Evolutionary conservation across 345 rosid species (phyloP), one percentile per base, ranked within the genome.

Genomic region (Eutrema yunnanense): DNA sequence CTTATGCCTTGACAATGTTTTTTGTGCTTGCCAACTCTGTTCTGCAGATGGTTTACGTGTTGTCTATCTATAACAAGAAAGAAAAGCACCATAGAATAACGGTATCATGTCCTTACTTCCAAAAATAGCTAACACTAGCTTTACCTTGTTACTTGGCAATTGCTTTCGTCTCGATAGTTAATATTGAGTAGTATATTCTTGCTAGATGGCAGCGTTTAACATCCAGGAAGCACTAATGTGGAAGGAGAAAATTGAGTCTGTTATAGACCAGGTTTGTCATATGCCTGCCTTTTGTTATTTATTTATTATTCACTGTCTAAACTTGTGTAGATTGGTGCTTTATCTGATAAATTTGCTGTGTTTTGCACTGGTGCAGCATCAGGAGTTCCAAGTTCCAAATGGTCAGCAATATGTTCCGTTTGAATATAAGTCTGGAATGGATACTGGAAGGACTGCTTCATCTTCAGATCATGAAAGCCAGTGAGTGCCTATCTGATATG

Each of bases 151-250:
- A 59, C 22, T 33, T 49, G 48, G 62, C 29, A 40, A 64, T 48
- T 57, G 50, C 32, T 48, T 16, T 29, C 55, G 54, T 57, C 67
- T 65, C 42, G n/a, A 49, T 76, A 38, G 63, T 70, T 62, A 62
- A 77, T 63, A 29, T 67, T 56, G 76, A 64, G 55, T 51, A 57
- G 62, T 33, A 60, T 78, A n/a, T 60, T 71, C 43, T 41, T 65
- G 68, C 68, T 71, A 96, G 99, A 96, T 96, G 99, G 99, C 99
- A 65, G 98, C 99, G 67, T 92, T 96, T 79, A 96, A 96, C 87
- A 92, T 96, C 74, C 97, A 92, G 76, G 98, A 96, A 81, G 95
- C 88, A 73, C 70, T 87, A 60, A 79, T 80, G 49, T 96, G 98
- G 99, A 96, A 88, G 87, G 97, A 90, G 55, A 92, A 88, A 77